Base-by-base conservation (phyloP, 2,329 filamentous ascomycete genomes). In the Trichoderma polysporum region DNA sequence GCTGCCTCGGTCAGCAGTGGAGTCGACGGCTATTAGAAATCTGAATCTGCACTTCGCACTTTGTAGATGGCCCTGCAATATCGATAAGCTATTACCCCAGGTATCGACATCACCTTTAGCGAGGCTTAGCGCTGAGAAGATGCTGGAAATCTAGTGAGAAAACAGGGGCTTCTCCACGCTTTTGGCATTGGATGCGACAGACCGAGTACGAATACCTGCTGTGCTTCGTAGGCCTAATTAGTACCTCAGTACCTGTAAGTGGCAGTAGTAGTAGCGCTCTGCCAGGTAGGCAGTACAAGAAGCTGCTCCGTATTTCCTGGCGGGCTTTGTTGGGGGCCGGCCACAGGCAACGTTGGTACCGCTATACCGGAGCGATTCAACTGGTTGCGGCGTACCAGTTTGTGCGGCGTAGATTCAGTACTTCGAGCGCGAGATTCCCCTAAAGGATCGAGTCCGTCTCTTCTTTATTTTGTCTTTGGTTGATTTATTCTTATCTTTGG, bases 361-460 rank as follows among this genome's bases (percentile, higher is more conserved):
- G 41, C 56, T 58, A 45, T 27, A 19, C 17, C n/a, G 39, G 57
- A 31, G 22, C 41, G 29, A 17, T 27, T 45, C 35, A 45, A 53
- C 62, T 65, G 62, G 29, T 65, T 65, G 49, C 60, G 60, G 60
- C 66, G 60, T 68, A 68, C 60, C 66, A 65, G 60, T 64, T 68
- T 68, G 60, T 68, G 58, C 66, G 66, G 58, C 66, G 66, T 68
- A 68, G 66, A 68, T 68, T 62, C 60, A 68, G 60, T 68, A 53
- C 66, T 62, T 64, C 56, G 50, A 64, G 60, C 50, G 19, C 60
- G 27, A 45, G 58, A 64, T 35, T 58, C 45, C 52, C 62, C 62
- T 35, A 45, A 54, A 52, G 15, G 12, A 25, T 35, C 25, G 50
- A 29, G 49, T 7, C 22, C 37, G 35, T 41, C 33, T 19, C 27